Conservation (phyloP, 2,329 filamentous ascomycete genomes). For the Trematosphaeria pertusa region DNA sequence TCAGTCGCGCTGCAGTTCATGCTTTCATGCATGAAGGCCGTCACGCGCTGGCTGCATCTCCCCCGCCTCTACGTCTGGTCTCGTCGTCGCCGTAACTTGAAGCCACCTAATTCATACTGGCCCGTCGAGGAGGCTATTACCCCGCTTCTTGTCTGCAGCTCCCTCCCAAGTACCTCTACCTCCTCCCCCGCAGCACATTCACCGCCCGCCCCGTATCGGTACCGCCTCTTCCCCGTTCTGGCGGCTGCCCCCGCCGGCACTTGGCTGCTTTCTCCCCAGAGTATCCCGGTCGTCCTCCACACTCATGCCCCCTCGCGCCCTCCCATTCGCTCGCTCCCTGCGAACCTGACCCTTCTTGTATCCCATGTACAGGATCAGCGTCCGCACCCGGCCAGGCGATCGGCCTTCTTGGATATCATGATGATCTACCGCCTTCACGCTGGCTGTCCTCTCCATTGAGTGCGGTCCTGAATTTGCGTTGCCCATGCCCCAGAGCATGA, state of each 20-base stretch:
- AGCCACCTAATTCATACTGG: constrained; percentile 45
- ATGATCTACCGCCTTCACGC: constrained; percentile 44
- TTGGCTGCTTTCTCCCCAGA: constrained; percentile 38
- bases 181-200: constrained; percentile 10
- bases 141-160: constrained; percentile 45
- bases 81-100: constrained; percentile 40
- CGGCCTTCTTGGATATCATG: constrained; percentile 48
- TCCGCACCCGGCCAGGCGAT: constrained; percentile 38
- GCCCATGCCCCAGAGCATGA: constrained; percentile 48
- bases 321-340: constrained; percentile 45
- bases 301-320: constrained; percentile 27
- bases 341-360: constrained; percentile 47
- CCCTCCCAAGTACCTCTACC: constrained; percentile 37
- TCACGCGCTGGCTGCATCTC: constrained; percentile 43
- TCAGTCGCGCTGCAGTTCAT: constrained; percentile 33
- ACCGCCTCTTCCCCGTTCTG: constrained; percentile 25
- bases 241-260: constrained; percentile 37
- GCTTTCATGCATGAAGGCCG: constrained; percentile 30
- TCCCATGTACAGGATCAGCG: constrained; percentile 50
- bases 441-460: constrained; percentile 40
- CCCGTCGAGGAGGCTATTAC: constrained; percentile 40
- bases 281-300: constrained; percentile 41
- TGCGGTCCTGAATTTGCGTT: constrained; percentile 34
- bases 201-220: constrained; percentile 32
- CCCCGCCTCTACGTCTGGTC: constrained; percentile 33